A percentile compares a stretch with the other conserved stretches of the same genome.
Conservation (phyloP, 768 basidiomycete genomes). For the Collybiopsis confluens region DNA sequence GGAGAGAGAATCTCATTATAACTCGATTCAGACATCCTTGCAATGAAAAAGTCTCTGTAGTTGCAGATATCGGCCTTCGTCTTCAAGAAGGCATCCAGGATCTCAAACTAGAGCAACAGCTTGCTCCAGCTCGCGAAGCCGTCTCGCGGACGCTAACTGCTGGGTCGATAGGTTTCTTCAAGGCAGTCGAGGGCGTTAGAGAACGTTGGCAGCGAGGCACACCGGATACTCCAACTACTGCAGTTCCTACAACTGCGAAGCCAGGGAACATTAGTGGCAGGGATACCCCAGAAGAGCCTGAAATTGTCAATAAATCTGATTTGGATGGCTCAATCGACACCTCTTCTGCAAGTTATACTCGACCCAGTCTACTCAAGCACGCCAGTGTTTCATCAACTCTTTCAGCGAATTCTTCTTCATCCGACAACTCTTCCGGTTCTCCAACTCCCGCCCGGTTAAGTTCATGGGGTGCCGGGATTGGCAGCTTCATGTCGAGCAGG, state of each 20-base stretch:
- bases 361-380: neutral
- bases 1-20: slow-evolving; percentile 1
- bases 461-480: slow-evolving; percentile 8
- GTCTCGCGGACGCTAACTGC: slow-evolving; percentile 70
- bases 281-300: slow-evolving; percentile 3
- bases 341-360: neutral
- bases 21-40: slow-evolving; percentile 84
- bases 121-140: slow-evolving; percentile 91
- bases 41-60: slow-evolving; percentile 82
- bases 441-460: neutral
- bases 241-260: neutral
- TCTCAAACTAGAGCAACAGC: slow-evolving; percentile 85
- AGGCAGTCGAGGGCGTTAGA: slow-evolving; percentile 85
- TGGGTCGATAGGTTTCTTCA: slow-evolving; percentile 80
- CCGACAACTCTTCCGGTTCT: neutral
- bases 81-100: slow-evolving; percentile 94
- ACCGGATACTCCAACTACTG: slow-evolving; percentile 2
- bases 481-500: slow-evolving; percentile 9
- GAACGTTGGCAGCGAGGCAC: slow-evolving; percentile 50
- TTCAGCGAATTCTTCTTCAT: neutral
- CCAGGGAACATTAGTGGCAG: neutral
- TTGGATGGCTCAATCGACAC: neutral
- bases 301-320: slow-evolving; percentile 11
- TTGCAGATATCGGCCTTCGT: slow-evolving; percentile 88
- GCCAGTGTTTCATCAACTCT: neutral